Percentiles rank a stretch among this genome's conserved stretches.
phyloP scores from a whole-genome alignment of 2,329 filamentous ascomycete species.

The Talaromyces sp. region DNA sequence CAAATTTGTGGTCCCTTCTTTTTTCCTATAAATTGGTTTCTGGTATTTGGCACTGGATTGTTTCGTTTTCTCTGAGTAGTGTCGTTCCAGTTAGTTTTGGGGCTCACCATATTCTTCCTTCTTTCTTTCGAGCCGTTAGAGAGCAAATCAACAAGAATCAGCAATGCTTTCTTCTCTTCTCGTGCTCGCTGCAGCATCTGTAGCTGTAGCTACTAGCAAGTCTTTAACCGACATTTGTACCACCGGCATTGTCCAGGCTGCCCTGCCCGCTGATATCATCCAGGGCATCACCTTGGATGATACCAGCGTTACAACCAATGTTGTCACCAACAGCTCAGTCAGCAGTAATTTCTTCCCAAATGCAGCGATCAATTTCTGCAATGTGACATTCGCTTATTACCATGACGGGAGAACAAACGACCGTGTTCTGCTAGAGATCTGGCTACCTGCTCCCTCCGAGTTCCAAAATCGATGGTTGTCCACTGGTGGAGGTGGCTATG shows the following conservation, averaged over 20 bases:
- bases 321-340: slow-evolving; percentile 2
- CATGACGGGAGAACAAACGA: slow-evolving; percentile 35
- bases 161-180: background rate
- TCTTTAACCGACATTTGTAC: slow-evolving; percentile 35
- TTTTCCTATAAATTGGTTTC: too few species aligned
- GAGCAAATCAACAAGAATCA: background rate
- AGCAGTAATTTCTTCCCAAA: slow-evolving; percentile 12
- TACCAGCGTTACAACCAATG: slow-evolving; percentile 25
- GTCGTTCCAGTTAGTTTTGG: too few species aligned
- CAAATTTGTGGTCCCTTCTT: background rate
- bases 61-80: too few species aligned
- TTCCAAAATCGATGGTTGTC: slow-evolving; percentile 45
- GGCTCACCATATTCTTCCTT: background rate
- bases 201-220: background rate
- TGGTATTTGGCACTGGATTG: too few species aligned
- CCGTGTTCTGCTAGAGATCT: slow-evolving; percentile 34
- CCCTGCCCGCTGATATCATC: slow-evolving; percentile 32
- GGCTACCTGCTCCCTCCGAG: slow-evolving; percentile 37
- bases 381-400: slow-evolving; percentile 43
- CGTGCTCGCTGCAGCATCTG: background rate
- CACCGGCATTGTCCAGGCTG: slow-evolving; percentile 30
- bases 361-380: slow-evolving; percentile 31
- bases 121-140: background rate
- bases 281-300: slow-evolving; percentile 33
- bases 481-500: slow-evolving; percentile 43